Percentiles rank a stretch among this genome's conserved stretches.
Evolutionary conservation across 768 basidiomycete species (phyloP).

Genomic region (Mycena venus): DNA sequence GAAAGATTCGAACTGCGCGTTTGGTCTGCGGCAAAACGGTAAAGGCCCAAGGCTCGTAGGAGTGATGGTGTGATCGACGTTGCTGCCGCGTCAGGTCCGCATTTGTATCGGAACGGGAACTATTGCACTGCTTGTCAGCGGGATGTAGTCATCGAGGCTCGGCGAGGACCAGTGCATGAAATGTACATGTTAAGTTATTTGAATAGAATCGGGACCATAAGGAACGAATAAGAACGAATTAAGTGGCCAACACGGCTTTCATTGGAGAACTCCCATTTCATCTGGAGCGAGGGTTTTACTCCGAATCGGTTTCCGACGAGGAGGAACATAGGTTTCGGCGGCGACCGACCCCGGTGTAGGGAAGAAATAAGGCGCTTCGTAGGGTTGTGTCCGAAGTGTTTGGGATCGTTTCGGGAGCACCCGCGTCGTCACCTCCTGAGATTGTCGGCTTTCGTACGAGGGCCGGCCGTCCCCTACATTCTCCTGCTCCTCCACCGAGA

Average conservation of each 20-base stretch:
- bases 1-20: too few species aligned
- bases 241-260: neutral
- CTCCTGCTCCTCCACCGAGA: slow-evolving; percentile 1
- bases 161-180: neutral
- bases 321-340: slow-evolving; percentile 47
- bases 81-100: too few species aligned
- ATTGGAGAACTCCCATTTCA: neutral
- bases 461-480: too few species aligned
- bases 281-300: slow-evolving; percentile 23
- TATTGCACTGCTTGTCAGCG: too few species aligned
- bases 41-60: too few species aligned
- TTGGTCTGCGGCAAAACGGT: too few species aligned
- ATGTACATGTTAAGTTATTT: neutral
- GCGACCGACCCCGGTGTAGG: slow-evolving; percentile 59
- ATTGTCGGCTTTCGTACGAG: neutral
- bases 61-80: too few species aligned
- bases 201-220: neutral
- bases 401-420: slow-evolving; percentile 53
- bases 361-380: slow-evolving; percentile 75
- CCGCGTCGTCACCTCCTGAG: slow-evolving; percentile 5
- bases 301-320: slow-evolving; percentile 39
- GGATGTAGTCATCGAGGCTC: neutral
- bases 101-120: too few species aligned
- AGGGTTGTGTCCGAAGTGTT: slow-evolving; percentile 66
- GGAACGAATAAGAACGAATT: neutral